Base-by-base conservation (phyloP, 2,329 filamentous ascomycete genomes). In the Neophaeococcomyces mojaviensis region DNA sequence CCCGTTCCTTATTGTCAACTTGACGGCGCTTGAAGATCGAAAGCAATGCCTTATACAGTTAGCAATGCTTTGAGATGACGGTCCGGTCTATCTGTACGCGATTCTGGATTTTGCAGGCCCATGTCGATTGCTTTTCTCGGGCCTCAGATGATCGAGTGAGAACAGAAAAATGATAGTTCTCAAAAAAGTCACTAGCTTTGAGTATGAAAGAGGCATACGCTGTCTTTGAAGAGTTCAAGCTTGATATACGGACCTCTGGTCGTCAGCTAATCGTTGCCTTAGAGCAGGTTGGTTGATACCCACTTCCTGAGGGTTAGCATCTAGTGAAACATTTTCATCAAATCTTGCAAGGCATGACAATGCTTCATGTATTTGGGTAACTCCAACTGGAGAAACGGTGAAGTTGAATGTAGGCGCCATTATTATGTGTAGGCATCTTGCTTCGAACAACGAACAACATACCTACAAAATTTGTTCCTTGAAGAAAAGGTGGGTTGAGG, bases 331-430 rank as follows among this genome's bases (percentile, higher is more conserved):
- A 2, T 69, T 71, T 52, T 83, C 79, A 59, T 74, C 77, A 63
- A 82, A 82, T 61, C 79, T 82, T 44, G 73, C 68, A 1, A 83
- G 68, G 57, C 79, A 83, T 31, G 71, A 65, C 20, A 83, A 68
- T 6, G 73, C 64, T 58, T 82, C 78, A 54, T 82, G 78, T 4
- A 83, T 55, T 42, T 70, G 72, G 7, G 70, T 66, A 35, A 79
- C 70, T 2, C 76, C 74, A 51, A 73, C 69, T 10, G 78, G 77
- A 33, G 67, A 68, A 34, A 83, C 65, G 1, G 76, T 76, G 57
- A 82, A 79, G 28, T 61, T 59, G 24, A 71, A 54, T 10, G 59
- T 61, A 7, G 64, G 60, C 65, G 68, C 66, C 28, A 7, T 51
- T 31, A 13, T 22, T 20, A 4, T 20, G 2, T 2, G 31, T n/a